Evolutionary conservation across 495 filamentous ascomycete genomes (phyloP).

Genomic region (Penicillium maclennaniae): DNA sequence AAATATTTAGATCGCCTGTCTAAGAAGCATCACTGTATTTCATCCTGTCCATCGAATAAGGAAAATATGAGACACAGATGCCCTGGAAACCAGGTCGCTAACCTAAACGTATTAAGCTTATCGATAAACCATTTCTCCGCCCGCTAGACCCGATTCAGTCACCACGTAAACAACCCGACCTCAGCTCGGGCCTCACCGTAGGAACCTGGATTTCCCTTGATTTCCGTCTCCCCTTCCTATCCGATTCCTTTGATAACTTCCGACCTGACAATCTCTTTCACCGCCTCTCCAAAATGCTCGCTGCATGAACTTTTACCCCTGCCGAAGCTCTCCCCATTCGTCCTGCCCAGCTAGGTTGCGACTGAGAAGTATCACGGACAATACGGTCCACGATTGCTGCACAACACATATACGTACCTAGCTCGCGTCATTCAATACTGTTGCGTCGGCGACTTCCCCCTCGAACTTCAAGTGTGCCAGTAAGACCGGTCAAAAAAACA

Average conservation of each 20-base stretch:
- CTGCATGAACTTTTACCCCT: constrained; percentile 15
- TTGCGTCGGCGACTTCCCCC: neutral
- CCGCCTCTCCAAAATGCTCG: constrained; percentile 7
- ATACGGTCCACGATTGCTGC: neutral
- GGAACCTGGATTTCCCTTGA: constrained; percentile 12
- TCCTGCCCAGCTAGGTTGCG: neutral
- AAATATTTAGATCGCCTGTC: neutral
- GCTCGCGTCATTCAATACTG: neutral
- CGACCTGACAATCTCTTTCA: constrained; percentile 1
- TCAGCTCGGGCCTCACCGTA: constrained; percentile 41
- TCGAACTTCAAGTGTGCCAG: neutral
- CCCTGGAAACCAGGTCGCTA: constrained; percentile 10
- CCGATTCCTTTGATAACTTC: constrained; percentile 1
- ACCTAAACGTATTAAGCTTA: constrained; percentile 41
- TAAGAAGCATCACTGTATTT: neutral
- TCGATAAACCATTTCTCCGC: constrained; percentile 34
- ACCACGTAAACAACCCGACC: constrained; percentile 42
- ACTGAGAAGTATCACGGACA: neutral
- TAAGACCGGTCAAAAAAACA: constrained; percentile 1
- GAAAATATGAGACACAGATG: neutral
- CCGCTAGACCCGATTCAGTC: constrained; percentile 35
- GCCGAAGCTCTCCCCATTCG: constrained; percentile 10
- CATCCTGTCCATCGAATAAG: neutral
- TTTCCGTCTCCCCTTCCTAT: constrained; percentile 14
- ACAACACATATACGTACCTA: neutral